Percentiles rank a stretch among this genome's conserved stretches.
Evolutionary conservation across 1,139 yeast genomes (phyloP).

Genomic region (Hyphopichia fennica): DNA sequence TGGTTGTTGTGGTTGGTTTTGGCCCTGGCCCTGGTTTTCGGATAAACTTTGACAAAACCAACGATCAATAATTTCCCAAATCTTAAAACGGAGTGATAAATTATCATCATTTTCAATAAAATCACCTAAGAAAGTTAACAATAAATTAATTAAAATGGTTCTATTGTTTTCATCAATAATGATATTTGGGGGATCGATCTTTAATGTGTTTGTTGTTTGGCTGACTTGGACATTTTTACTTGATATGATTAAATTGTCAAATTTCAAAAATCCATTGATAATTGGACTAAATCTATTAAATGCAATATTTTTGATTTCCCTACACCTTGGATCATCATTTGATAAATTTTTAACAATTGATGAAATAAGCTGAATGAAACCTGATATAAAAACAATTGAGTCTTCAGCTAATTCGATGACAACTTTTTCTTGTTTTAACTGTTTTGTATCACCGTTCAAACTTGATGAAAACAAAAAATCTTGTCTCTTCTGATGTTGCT

Average conservation of each 20-base stretch:
- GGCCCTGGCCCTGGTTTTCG: neutral
- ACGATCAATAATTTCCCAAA: slow-evolving; percentile 75
- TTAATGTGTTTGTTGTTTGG: slow-evolving; percentile 12
- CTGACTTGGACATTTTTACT: slow-evolving; percentile 3
- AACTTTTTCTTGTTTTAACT: slow-evolving; percentile 17
- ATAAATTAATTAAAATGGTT: slow-evolving; percentile 33
- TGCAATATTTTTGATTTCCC: slow-evolving; percentile 29
- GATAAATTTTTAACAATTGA: slow-evolving; percentile 34
- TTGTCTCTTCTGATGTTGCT: slow-evolving; percentile 34
- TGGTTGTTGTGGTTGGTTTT: neutral
- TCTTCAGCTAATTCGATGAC: slow-evolving; percentile 73
- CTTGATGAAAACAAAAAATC: slow-evolving; percentile 34
- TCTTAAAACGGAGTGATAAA: slow-evolving; percentile 37
- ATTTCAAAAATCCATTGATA: slow-evolving; percentile 36
- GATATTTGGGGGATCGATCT: slow-evolving; percentile 24
- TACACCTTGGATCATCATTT: slow-evolving; percentile 22
- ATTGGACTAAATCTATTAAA: slow-evolving; percentile 39
- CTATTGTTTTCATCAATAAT: slow-evolving; percentile 38
- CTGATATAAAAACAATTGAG: slow-evolving; percentile 71
- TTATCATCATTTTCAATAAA: slow-evolving; percentile 43
- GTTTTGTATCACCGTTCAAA: slow-evolving; percentile 14
- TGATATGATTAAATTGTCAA: slow-evolving; percentile 37
- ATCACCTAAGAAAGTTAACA: slow-evolving; percentile 45
- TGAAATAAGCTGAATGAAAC: slow-evolving; percentile 54
- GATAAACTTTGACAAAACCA: slow-evolving; percentile 59